Conservation (phyloP, 345 rosid species). For the Ceriops tagal region DNA sequence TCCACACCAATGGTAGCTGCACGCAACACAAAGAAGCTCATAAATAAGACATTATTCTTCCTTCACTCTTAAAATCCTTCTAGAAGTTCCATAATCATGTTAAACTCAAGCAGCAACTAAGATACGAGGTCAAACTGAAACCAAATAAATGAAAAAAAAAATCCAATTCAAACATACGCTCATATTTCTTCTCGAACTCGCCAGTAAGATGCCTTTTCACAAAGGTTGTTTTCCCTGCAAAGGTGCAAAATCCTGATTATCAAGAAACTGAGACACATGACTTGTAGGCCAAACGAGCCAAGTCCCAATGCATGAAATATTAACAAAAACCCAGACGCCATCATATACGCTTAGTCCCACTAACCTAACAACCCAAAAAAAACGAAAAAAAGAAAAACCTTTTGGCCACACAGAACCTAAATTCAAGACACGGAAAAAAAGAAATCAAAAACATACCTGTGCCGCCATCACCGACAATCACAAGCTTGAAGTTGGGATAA, state of each 20-base stretch:
- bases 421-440: too few relatives aligned
- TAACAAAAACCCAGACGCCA: not conserved
- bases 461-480: constrained; percentile 90
- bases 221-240: constrained; percentile 80
- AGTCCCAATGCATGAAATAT: not conserved
- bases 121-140: not conserved
- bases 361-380: not conserved
- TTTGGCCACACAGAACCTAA: not conserved
- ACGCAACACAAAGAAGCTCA: not conserved
- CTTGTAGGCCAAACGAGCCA: too few relatives aligned
- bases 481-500: constrained; percentile 85
- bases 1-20: constrained; percentile 95
- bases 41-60: not conserved
- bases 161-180: constrained; percentile 49
- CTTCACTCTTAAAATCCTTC: not conserved
- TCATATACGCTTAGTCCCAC: not conserved
- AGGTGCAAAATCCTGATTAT: too few relatives aligned
- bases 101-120: not conserved
- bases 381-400: not conserved
- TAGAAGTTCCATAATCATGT: not conserved
- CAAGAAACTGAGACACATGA: too few relatives aligned
- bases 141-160: too few relatives aligned
- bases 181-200: constrained; percentile 93
- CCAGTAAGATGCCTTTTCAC: constrained; percentile 95
- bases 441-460: constrained; percentile 46